These are phyloP conservation scores for Populus tremula DNA, from an alignment of 345 rosid genomes.

Conservation along the genomic window DNA sequence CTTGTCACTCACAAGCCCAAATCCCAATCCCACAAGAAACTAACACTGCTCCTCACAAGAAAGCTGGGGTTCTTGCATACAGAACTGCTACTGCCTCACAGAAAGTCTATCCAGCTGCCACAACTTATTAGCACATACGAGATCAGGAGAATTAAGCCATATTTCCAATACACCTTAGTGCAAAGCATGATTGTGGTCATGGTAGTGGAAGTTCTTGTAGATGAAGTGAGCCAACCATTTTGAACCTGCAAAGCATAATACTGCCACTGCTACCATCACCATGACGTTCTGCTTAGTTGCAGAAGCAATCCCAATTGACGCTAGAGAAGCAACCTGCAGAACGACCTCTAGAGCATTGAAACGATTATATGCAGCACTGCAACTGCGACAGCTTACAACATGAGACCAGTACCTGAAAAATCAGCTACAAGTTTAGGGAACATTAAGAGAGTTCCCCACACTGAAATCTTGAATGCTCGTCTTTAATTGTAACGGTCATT, in stretches of 20 bases:
- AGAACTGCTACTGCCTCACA: not conserved
- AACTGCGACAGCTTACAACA: not conserved
- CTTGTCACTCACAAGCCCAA: too few species aligned
- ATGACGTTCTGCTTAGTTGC: slow-evolving; percentile 40
- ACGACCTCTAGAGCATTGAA: slow-evolving; percentile 35
- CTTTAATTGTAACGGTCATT: not conserved
- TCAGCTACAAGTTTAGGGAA: not conserved
- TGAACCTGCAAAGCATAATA: slow-evolving; percentile 68
- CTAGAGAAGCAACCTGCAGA: slow-evolving; percentile 53
- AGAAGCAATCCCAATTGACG: slow-evolving; percentile 52
- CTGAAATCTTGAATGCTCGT: not conserved
- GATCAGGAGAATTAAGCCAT: not conserved
- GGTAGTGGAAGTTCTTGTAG: slow-evolving; percentile 65
- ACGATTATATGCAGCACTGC: not conserved
- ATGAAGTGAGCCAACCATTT: slow-evolving; percentile 78
- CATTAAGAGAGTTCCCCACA: not conserved
- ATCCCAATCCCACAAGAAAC: too few species aligned
- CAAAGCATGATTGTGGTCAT: slow-evolving; percentile 83
- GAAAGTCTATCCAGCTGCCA: too few species aligned
- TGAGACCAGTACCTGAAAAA: not conserved
- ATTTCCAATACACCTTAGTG: slow-evolving; percentile 22
- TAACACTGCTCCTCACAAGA: too few species aligned
- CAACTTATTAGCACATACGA: too few species aligned
- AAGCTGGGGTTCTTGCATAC: too few species aligned
- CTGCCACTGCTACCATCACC: slow-evolving; percentile 43